phyloP scores from a whole-genome alignment of 2,329 filamentous ascomycete species.

The Exophiala phaeomuriformis region DNA sequence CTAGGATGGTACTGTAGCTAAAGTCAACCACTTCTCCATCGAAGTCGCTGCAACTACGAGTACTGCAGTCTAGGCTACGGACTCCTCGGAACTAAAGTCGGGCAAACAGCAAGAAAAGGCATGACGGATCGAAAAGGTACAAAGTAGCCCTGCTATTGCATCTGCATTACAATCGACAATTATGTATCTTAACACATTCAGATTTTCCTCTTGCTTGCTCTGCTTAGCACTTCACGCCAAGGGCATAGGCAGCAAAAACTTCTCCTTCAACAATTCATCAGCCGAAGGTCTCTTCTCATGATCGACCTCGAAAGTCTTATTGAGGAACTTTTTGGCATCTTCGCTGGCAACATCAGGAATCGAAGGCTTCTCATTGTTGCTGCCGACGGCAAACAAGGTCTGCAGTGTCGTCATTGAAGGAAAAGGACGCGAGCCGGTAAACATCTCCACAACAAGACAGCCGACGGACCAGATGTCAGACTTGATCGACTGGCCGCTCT shows the following conservation, averaged over 20 bases:
- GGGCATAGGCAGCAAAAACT: conserved; percentile 48
- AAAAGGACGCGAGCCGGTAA: conserved; percentile 93
- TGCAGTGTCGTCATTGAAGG: conserved; percentile 95
- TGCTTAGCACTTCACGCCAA: conserved; percentile 1
- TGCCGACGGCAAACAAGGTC: conserved; percentile 97
- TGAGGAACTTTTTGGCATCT: conserved; percentile 76
- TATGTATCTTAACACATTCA: too few relatives aligned
- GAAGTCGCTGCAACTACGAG: too few relatives aligned
- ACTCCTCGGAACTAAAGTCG: too few relatives aligned
- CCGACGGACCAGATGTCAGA: conserved; percentile 98
- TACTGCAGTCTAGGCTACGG: too few relatives aligned
- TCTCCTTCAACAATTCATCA: conserved; percentile 77
- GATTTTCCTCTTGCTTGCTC: too few relatives aligned
- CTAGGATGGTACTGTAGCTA: too few relatives aligned
- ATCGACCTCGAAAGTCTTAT: conserved; percentile 89
- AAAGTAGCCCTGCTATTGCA: too few relatives aligned
- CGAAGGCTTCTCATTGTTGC: conserved; percentile 75
- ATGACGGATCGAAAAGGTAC: too few relatives aligned
- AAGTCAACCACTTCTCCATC: too few relatives aligned
- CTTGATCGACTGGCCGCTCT: conserved; percentile 96
- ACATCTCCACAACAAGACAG: conserved; percentile 97
- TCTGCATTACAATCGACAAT: too few relatives aligned
- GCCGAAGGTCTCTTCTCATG: conserved; percentile 86
- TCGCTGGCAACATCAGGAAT: conserved; percentile 79
- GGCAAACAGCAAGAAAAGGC: too few relatives aligned